Evolutionary conservation across 768 basidiomycete genomes (phyloP), one percentile per base, ranked within the genome.

Genomic region (Chalciporus chontae): DNA sequence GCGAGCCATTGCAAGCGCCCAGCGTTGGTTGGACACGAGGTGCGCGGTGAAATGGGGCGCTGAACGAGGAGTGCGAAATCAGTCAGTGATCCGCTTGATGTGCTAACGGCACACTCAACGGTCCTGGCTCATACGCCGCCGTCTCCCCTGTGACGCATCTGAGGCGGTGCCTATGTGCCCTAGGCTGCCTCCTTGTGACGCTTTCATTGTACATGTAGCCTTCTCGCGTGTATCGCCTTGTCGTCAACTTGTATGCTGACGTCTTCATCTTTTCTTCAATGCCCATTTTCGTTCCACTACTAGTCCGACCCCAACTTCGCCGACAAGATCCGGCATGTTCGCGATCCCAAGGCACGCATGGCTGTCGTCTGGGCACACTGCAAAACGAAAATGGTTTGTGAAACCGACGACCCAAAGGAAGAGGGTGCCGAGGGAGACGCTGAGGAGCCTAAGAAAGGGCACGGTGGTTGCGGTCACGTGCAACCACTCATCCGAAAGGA

Each of bases 41-140:
- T 77, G 83, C 77, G 87, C 73, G 90, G 90, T 92, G 90, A 92
- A 92, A 92, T 85, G 90, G 90, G 87, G 89, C 87, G 88, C 88
- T 83, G 90, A 91, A 88, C 88, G 90, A 90, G 87, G 82, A 89
- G 87, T 86, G 41, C 52, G n/a, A n/a, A n/a, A n/a, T n/a, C n/a
- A n/a, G n/a, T n/a, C n/a, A n/a, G n/a, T n/a, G n/a, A n/a, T n/a
- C n/a, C n/a, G n/a, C n/a, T n/a, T n/a, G n/a, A n/a, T 51, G 37
- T 61, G 66, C 67, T 63, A 15, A 57, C 55, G 66, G 66, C 68
- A 55, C 50, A 10, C 36, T 6, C 34, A 10, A 34, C 55, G 57
- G 54, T 47, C 41, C 39, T 43, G 42, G 60, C 66, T 61, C 69
- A 53, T 71, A 41, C 51, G 54, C 47, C 72, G 13, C 73, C 69